Conservation (phyloP, 306 rosid species). For the Fagus sylvatica region DNA sequence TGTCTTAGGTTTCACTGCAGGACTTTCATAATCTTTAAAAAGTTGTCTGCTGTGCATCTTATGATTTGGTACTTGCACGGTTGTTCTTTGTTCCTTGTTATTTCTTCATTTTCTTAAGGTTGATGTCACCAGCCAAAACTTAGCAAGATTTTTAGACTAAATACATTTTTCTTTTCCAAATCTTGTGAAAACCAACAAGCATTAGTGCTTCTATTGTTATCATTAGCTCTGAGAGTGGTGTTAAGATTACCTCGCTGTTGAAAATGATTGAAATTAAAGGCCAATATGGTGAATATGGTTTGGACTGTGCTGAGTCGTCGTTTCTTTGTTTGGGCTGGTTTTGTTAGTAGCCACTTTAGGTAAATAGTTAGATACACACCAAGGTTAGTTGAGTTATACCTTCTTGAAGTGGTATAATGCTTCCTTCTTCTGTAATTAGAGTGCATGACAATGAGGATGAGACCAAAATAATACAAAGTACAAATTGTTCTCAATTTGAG, state of each 20-base stretch:
- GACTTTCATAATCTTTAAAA: conserved; percentile 4
- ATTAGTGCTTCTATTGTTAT: not conserved
- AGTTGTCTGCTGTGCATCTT: conserved; percentile 16
- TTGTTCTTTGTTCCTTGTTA: conserved; percentile 18
- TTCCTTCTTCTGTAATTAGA: not conserved
- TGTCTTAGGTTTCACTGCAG: not conserved
- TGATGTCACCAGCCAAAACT: conserved; percentile 17
- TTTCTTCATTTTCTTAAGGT: conserved; percentile 3
- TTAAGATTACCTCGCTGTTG: not conserved
- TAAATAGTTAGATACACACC: not conserved
- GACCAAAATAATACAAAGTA: not conserved
- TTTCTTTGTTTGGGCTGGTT: not conserved
- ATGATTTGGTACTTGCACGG: conserved; percentile 9
- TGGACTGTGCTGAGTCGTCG: not conserved
- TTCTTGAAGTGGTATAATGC: not conserved
- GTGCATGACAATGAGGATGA: not conserved
- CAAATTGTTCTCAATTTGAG: conserved; percentile 7
- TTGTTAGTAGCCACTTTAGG: not conserved
- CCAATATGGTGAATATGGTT: not conserved
- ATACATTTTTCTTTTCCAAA: not conserved
- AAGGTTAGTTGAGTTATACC: not conserved
- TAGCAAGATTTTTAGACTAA: not conserved
- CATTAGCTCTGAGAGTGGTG: not conserved
- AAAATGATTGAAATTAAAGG: not conserved
- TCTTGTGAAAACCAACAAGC: not conserved